Percentiles rank a stretch among this genome's conserved stretches.
Evolutionary conservation across 1,284 basidiomycete species (phyloP).

Genomic region (Tilletia indica): DNA sequence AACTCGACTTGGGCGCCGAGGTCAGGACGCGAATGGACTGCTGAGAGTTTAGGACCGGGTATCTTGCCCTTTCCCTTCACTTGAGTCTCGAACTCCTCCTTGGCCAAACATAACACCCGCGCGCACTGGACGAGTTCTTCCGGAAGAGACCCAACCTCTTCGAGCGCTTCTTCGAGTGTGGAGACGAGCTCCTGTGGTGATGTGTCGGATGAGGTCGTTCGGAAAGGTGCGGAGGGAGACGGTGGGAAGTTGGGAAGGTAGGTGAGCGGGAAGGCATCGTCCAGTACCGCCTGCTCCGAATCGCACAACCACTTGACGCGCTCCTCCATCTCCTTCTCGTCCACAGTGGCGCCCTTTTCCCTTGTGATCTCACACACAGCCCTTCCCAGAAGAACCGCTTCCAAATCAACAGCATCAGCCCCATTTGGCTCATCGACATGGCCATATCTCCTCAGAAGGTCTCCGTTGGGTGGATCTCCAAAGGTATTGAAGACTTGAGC

Average conservation of each 20-base stretch:
- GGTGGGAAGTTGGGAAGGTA: neutral
- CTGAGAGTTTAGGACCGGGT: neutral
- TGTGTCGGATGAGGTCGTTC: neutral
- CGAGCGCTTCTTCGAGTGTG: neutral
- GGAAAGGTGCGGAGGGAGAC: neutral
- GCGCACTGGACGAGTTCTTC: neutral
- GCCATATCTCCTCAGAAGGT: conserved; percentile 87
- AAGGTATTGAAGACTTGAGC: conserved; percentile 95
- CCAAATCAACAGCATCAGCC: conserved; percentile 80
- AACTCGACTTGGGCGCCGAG: conserved; percentile 7
- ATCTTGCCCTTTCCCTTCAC: conserved; percentile 33
- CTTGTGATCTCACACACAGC: conserved; percentile 26
- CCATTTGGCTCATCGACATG: conserved; percentile 89
- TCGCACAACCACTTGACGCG: conserved; percentile 16
- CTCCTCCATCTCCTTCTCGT: conserved; percentile 21
- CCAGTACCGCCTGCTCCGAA: neutral
- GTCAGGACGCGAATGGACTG: neutral
- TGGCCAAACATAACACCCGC: conserved; percentile 64
- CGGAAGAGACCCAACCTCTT: neutral
- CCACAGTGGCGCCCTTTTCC: neutral
- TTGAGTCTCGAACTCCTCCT: conserved; percentile 69
- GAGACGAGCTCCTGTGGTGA: neutral
- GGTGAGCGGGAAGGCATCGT: conserved; percentile 9
- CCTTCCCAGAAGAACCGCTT: conserved; percentile 72
- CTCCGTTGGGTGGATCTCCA: conserved; percentile 89